Base-by-base conservation (phyloP, 495 filamentous ascomycete genomes). In the Daldinia bambusicola region DNA sequence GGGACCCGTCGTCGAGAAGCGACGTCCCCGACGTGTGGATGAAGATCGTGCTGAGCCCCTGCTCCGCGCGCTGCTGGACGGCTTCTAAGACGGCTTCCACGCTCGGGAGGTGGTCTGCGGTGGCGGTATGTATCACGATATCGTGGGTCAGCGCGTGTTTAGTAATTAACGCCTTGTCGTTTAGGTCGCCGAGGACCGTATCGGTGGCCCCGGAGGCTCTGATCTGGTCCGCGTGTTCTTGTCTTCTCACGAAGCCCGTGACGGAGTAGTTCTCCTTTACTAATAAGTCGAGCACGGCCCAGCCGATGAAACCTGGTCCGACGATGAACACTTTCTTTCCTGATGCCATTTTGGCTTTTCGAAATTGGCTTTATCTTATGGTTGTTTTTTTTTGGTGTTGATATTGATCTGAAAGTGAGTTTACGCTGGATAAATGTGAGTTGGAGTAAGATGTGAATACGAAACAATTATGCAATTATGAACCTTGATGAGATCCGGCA, bases 281-380 rank as follows among this genome's bases (percentile, higher is more conserved):
- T 22, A 83, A 72, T 6, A 78, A 60, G 6, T 83, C 81, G 34
- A 82, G 72, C 2, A 83, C 65, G 22, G 78, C 72, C 63, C 75
- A 76, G 13, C 81, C 80, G 40, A 83, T 79, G 57, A 79, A 83
- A 37, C 79, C 81, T 8, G 81, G 76, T 8, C 81, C 81, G 61
- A 84, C 69, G 12, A 83, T 69, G 45, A 82, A 75, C 8, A 82
- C 76, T 52, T 66, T 76, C 59, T 78, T 72, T 41, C 69, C 72
- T 13, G 61, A 45, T 36, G 67, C 12, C 60, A 63, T 65, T 41
- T 55, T 60, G 50, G 26, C 16, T 18, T 34, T 37, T 20, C 2
- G 5, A n/a, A 2, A 34, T 31, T 16, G 34, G 30, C 3, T 6
- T 6, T 37, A 16, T 3, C n/a, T 34, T 36, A 6, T 2, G n/a